phyloP scores from a whole-genome alignment of 140 eudicot species.

The Flaveria floridana region DNA sequence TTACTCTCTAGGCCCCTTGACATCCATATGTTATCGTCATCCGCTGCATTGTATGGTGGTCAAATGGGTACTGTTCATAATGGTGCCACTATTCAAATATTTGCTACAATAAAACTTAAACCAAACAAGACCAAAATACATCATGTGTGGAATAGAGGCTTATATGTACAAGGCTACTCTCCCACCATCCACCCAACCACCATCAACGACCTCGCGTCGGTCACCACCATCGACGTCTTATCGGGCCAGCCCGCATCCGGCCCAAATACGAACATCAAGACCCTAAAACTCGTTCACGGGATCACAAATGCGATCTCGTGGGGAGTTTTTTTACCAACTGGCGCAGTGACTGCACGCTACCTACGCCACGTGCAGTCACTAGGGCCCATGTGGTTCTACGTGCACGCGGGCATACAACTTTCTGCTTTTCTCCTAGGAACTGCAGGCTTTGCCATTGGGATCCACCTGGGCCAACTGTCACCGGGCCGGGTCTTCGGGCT shows the following conservation, averaged over 20 bases:
- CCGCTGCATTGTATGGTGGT: constrained; percentile 79
- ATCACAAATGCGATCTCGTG: constrained; percentile 67
- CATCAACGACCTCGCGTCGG: constrained; percentile 62
- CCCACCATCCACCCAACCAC: constrained; percentile 90
- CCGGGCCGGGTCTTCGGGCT: constrained; percentile 75
- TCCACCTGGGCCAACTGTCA: constrained; percentile 66
- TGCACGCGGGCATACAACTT: constrained; percentile 79
- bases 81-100: constrained; percentile 71
- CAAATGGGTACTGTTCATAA: constrained; percentile 73
- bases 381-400: constrained; percentile 84
- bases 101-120: constrained; percentile 64
- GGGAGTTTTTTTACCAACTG: constrained; percentile 78
- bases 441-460: constrained; percentile 65
- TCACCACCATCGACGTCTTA: constrained; percentile 63
- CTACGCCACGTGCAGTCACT: constrained; percentile 60
- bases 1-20: constrained; percentile 83
- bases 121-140: constrained; percentile 75
- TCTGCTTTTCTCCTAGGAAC: constrained; percentile 65
- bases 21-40: constrained; percentile 68
- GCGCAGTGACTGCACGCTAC: constrained; percentile 72
- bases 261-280: constrained; percentile 38
- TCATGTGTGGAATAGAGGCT: constrained; percentile 75
- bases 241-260: constrained; percentile 50
- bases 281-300: constrained; percentile 64
- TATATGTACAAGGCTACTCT: constrained; percentile 97